phyloP scores from a whole-genome alignment of 2,329 filamentous ascomycete genomes.

The Penicillium verrucosum region DNA sequence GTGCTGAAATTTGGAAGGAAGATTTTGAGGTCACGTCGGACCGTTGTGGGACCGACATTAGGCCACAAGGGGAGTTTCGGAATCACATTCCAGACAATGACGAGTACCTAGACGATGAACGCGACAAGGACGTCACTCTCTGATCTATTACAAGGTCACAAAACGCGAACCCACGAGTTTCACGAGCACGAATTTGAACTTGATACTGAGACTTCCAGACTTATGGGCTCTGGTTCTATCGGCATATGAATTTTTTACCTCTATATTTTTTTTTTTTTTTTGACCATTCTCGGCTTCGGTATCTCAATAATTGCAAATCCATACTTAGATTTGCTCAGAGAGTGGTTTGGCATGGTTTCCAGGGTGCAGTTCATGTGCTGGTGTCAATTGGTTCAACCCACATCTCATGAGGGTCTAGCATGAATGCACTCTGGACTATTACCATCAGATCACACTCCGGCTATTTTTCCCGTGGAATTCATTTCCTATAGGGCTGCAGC shows the following conservation, averaged over 20 bases:
- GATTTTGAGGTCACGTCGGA: conserved; percentile 14
- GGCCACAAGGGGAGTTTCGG: conserved; percentile 2
- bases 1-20: conserved; percentile 7
- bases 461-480: background rate
- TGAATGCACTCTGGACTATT: background rate
- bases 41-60: background rate
- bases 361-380: background rate
- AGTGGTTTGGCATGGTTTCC: background rate
- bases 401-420: background rate
- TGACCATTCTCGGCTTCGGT: conserved; percentile 10
- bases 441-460: background rate
- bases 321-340: background rate
- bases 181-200: conserved; percentile 33
- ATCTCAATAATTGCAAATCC: conserved; percentile 15
- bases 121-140: conserved; percentile 12
- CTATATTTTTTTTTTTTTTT: conserved; percentile 10
- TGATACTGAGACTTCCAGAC: conserved; percentile 19
- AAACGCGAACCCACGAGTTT: conserved; percentile 32
- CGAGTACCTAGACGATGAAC: background rate
- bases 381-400: background rate
- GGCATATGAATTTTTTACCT: conserved; percentile 19
- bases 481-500: conserved; percentile 1
- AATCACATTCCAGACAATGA: conserved; percentile 1
- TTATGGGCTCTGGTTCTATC: conserved; percentile 5
- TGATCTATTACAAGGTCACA: conserved; percentile 27